Base-by-base conservation (phyloP, 2,329 filamentous ascomycete species). In the Aureobasidium sp. region DNA sequence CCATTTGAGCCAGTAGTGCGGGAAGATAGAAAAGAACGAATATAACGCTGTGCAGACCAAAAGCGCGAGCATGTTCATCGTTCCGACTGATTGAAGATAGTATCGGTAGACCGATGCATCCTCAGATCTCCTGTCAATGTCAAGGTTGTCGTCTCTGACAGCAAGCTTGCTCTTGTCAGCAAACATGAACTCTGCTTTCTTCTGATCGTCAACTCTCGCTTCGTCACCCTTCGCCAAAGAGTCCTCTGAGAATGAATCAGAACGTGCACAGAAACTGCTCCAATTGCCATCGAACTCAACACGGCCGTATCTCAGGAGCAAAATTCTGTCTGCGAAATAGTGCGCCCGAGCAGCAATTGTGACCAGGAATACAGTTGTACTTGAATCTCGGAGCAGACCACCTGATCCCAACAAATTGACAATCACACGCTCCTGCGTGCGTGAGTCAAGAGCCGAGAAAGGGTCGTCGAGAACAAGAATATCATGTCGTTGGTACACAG, bases 381-480 rank as follows among this genome's bases (percentile, higher is more conserved):
- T 1, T 7, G 12, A 8, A 2, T 73, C 70, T 39, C 76, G 73
- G 0, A 82, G 68, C 5, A 81, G 68, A 9, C 80, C 80, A 29
- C 77, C 67, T 7, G 67, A 67, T 1, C 78, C 78, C 39, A 82
- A 71, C 0, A 83, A 68, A 55, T 71, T 74, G 63, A 77, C 72
- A 67, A 80, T 81, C 13, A 82, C 76, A 29, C 74, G 71, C 26
- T 78, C 76, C 62, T 81, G 79, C 0, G 80, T 82, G 20, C 76
- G 72, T 9, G 74, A 70, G 66, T 82, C 81, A 6, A 83, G 75
- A 3, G 79, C 79, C 62, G 77, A 80, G 13, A 83, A 74, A 20
- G 78, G 76, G 65, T 82, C 80, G 64, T 82, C 81, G 7, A 83
- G 73, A n/a, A 83, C 71, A 26, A 81, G 70, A 26, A 81, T 72